Percentiles rank a stretch among this genome's conserved stretches.
These are phyloP conservation scores for Podochytrium sp. DNA, from an alignment of 192 early-diverging fungal genomes.

Conservation along the genomic window DNA sequence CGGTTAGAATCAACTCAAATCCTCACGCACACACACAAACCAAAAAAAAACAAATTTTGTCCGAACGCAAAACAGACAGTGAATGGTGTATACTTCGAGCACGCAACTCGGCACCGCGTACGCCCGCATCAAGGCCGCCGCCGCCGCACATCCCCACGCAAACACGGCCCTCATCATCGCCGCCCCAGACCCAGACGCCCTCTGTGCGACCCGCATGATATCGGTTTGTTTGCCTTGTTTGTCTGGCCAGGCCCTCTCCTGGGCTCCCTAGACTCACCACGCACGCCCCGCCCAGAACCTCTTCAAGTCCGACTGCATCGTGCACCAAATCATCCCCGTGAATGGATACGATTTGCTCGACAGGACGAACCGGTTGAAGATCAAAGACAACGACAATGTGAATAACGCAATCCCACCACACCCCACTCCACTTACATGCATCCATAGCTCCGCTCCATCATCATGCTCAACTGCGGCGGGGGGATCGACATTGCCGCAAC, in stretches of 20 bases:
- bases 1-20: background rate
- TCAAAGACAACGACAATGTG: slow-evolving; percentile 59
- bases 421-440: background rate
- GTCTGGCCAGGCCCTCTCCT: background rate
- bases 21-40: background rate
- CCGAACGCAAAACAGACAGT: too few relatives aligned
- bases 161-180: slow-evolving; percentile 73
- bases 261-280: background rate
- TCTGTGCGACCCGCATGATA: slow-evolving; percentile 82
- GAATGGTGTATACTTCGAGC: slow-evolving; percentile 38
- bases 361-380: slow-evolving; percentile 53
- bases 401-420: background rate
- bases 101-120: slow-evolving; percentile 34
- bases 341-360: slow-evolving; percentile 66
- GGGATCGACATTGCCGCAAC: slow-evolving; percentile 72
- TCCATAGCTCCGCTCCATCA: slow-evolving; percentile 67
- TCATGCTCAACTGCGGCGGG: slow-evolving; percentile 89
- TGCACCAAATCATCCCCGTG: slow-evolving; percentile 82
- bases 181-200: slow-evolving; percentile 75
- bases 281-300: slow-evolving; percentile 51
- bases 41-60: background rate
- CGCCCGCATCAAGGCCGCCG: slow-evolving; percentile 31
- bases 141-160: slow-evolving; percentile 26
- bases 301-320: slow-evolving; percentile 79
- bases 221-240: slow-evolving; percentile 49